These are phyloP conservation scores for Cystofilobasidium capitatum DNA, from an alignment of 768 basidiomycete species.

Conservation along the genomic window DNA sequence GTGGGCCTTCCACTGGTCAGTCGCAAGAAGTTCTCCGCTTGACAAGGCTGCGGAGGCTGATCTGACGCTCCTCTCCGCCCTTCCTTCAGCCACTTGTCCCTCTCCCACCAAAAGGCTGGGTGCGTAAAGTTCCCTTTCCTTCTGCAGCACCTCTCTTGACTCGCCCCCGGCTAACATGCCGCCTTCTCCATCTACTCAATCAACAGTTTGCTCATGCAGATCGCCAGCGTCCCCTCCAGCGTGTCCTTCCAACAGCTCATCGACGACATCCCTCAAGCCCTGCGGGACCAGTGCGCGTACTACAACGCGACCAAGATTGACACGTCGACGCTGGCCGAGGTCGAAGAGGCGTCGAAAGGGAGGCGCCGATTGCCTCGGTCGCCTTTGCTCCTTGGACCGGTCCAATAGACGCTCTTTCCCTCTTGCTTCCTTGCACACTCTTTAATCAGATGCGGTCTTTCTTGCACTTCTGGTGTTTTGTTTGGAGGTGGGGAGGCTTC, in stretches of 20 bases:
- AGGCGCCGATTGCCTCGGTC: not conserved
- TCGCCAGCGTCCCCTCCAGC: constrained; percentile 1
- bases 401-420: no score
- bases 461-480: no score
- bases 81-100: constrained; percentile 1
- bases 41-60: no score
- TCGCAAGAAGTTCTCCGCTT: no score
- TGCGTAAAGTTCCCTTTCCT: not conserved
- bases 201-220: constrained; percentile 5
- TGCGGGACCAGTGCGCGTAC: constrained; percentile 1
- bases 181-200: no score
- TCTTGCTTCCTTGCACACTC: no score
- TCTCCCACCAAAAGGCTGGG: constrained; percentile 1
- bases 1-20: constrained; percentile 9
- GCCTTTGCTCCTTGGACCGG: not conserved
- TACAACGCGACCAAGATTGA: not conserved
- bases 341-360: not conserved
- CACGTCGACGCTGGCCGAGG: not conserved
- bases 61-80: no score
- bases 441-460: no score
- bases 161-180: no score
- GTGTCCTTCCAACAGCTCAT: not conserved
- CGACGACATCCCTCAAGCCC: constrained; percentile 6
- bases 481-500: no score
- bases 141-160: no score